These are phyloP conservation scores for Monosporascus cannonballus DNA, from an alignment of 2,329 filamentous ascomycete species.

Conservation along the genomic window DNA sequence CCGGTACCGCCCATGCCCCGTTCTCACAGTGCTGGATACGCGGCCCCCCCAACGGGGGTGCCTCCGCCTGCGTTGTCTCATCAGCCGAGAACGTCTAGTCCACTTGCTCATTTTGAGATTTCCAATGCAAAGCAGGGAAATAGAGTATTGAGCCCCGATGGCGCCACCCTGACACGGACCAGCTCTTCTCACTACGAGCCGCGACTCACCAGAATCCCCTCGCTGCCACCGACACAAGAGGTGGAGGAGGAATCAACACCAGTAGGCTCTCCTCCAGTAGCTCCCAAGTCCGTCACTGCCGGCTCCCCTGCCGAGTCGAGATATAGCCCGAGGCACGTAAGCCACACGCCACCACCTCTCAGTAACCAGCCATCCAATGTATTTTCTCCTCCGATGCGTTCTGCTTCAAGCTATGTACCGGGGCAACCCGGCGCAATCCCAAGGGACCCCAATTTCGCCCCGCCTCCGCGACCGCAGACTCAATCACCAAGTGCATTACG, in stretches of 20 bases:
- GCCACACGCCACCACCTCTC: slow-evolving; percentile 46
- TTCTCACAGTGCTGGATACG: slow-evolving; percentile 33
- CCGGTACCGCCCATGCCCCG: slow-evolving; percentile 38
- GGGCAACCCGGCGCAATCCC: slow-evolving; percentile 23
- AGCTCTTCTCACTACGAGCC: slow-evolving; percentile 49
- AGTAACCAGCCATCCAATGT: slow-evolving; percentile 32
- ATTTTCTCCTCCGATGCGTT: slow-evolving; percentile 51
- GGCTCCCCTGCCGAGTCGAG: slow-evolving; percentile 25
- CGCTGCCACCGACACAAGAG: slow-evolving; percentile 55
- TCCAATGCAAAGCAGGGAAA: slow-evolving; percentile 33
- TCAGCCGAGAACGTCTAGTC: slow-evolving; percentile 59
- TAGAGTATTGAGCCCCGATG: slow-evolving; percentile 29
- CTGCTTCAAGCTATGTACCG: slow-evolving; percentile 45
- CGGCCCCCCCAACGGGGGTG: slow-evolving; percentile 18
- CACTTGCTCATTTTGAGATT: slow-evolving; percentile 57
- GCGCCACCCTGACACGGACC: slow-evolving; percentile 38
- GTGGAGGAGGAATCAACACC: slow-evolving; percentile 51
- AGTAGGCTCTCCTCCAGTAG: slow-evolving; percentile 17
- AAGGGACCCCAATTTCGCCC: slow-evolving; percentile 37
- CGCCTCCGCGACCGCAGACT: slow-evolving; percentile 55
- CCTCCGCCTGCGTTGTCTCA: slow-evolving; percentile 47
- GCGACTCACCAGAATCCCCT: slow-evolving; percentile 47
- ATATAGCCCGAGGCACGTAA: slow-evolving; percentile 33
- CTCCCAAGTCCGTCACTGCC: slow-evolving; percentile 15
- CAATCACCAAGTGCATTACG: slow-evolving; percentile 51